phyloP scores from a whole-genome alignment of 345 rosid genomes.

The Dipteronia dyeriana region DNA sequence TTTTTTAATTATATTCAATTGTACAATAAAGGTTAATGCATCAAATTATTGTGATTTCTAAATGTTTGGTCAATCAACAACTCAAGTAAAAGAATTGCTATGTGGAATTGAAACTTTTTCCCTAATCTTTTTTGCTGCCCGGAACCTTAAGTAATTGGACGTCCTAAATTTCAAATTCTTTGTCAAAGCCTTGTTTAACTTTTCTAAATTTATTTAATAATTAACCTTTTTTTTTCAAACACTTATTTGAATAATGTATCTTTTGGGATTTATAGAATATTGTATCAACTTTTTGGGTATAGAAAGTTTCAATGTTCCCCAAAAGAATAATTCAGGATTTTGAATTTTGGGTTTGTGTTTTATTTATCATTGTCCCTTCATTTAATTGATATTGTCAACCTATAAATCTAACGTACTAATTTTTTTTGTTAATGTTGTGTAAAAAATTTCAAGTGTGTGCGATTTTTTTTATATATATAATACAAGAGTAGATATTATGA shows the following conservation, averaged over 20 bases:
- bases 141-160: neutral
- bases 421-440: too few relatives aligned
- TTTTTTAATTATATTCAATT: slow-evolving; percentile 5
- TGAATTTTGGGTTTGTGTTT: too few relatives aligned
- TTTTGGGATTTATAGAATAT: neutral
- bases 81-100: neutral
- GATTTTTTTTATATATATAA: too few relatives aligned
- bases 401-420: too few relatives aligned
- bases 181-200: neutral
- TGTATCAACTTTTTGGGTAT: too few relatives aligned
- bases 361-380: too few relatives aligned
- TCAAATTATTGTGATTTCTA: slow-evolving; percentile 13
- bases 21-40: slow-evolving; percentile 10
- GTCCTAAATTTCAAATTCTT: neutral
- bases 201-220: neutral
- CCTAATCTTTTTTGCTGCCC: neutral
- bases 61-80: slow-evolving; percentile 14
- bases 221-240: neutral
- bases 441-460: too few relatives aligned
- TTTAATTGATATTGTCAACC: neutral
- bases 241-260: neutral
- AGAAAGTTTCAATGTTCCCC: neutral
- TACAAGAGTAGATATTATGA: too few relatives aligned
- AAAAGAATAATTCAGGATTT: neutral
- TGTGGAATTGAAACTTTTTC: neutral